Evolutionary conservation across 129 eudicot species (phyloP), one percentile per base, ranked within the genome.

Genomic region (Saussurea involucrata): DNA sequence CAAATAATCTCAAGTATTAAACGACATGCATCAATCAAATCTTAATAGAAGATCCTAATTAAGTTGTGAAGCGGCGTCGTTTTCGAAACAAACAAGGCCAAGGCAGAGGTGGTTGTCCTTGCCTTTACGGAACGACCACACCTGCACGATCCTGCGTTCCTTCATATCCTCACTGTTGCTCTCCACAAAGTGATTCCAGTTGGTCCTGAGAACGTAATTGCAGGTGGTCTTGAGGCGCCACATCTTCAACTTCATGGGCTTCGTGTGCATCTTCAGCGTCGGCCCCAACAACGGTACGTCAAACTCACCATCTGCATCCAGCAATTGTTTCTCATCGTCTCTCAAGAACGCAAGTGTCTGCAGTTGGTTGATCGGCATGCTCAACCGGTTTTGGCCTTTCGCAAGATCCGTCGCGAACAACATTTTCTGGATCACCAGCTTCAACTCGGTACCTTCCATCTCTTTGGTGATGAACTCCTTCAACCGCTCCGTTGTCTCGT

Each of bases 211-310:
- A 32, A 79, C 73, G 4, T 72, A 79, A 5, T 64, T 79, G 1
- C 3, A 0, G 3, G 42, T 44, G 0, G 0, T 46, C 1, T 2
- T 1, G 68, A 79, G 24, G 3, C 13, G 7, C 83, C 83, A 79
- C 42, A 3, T 49, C 44, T n/a, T 72, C 40, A 79, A 29, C 42
- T 4, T 24, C 60, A 72, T 64, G 29, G 37, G 36, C 6, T 46
- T 18, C 27, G 34, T 5, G 13, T 72, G 18, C 68, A 79, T 24
- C 24, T 11, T n/a, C 20, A 79, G 17, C 2, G 29, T 79, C 7
- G 83, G 83, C 37, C 83, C 83, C 57, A 79, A 22, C 57, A 79
- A 22, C 7, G 1, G 3, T 6, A 79, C 83, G 0, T 53, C 9
- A 53, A 53, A 17, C 61, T n/a, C 61, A 5, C 22, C 22, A 5